A percentile compares a stretch with the other conserved stretches of the same genome.
Conservation (phyloP, 768 basidiomycete genomes). For the Phlebiopsis flavidoalba region DNA sequence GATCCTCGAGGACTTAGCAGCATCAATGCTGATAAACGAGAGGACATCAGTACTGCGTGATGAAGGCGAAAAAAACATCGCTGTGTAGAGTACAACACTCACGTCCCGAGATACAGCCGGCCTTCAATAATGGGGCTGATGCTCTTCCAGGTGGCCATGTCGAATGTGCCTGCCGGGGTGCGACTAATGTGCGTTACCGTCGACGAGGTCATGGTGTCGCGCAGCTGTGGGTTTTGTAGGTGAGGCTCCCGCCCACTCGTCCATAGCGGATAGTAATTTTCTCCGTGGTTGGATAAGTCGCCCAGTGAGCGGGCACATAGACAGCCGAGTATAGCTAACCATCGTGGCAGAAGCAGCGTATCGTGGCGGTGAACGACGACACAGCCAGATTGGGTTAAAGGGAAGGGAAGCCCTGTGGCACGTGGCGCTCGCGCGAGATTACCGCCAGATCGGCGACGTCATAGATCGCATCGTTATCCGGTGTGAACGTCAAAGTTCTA, state of each 20-base stretch:
- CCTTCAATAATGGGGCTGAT: conserved; percentile 61
- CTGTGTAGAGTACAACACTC: conserved; percentile 26
- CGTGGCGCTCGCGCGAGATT: conserved; percentile 12
- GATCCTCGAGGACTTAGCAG: conserved; percentile 66
- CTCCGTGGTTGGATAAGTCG: conserved; percentile 6
- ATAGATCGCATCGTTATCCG: conserved; percentile 6
- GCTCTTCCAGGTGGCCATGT: conserved; percentile 15
- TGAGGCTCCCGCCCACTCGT: background rate
- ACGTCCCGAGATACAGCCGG: conserved; percentile 73
- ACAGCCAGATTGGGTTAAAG: conserved; percentile 15
- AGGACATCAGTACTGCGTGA: conserved; percentile 14
- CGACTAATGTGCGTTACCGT: conserved; percentile 5
- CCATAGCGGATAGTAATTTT: conserved; percentile 5
- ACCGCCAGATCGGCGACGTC: conserved; percentile 3
- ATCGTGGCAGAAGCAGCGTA: conserved; percentile 13
- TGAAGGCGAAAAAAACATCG: background rate
- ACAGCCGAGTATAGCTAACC: conserved; percentile 3
- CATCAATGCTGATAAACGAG: conserved; percentile 44
- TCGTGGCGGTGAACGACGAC: conserved; percentile 4
- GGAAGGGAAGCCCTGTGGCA: background rate
- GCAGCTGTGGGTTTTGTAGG: conserved; percentile 11
- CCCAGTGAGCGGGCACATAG: conserved; percentile 2
- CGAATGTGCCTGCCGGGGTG: conserved; percentile 7
- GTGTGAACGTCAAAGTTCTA: conserved; percentile 5
- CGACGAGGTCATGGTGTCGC: conserved; percentile 1